Conservation (phyloP, 2,329 filamentous ascomycete species). For the Colletotrichum sp. region DNA sequence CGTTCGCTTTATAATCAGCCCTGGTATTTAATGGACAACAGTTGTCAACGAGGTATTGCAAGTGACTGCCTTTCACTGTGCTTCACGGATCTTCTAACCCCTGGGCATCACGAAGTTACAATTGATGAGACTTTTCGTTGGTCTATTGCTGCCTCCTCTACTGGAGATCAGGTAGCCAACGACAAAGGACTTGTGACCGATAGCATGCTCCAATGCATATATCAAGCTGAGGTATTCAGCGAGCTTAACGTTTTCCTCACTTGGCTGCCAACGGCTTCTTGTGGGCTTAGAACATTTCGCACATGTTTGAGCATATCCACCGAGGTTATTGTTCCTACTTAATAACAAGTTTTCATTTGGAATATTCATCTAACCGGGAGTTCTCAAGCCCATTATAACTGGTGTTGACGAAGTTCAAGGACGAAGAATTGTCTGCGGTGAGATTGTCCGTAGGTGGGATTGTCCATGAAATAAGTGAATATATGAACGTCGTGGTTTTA, state of each 20-base stretch:
- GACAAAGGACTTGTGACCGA: not conserved
- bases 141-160: not conserved
- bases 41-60: not conserved
- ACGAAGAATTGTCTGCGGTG: not conserved
- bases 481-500: not conserved
- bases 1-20: not conserved
- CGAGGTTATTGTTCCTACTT: not conserved
- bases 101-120: not conserved
- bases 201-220: not conserved
- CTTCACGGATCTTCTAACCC: not conserved
- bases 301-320: not conserved
- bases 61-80: not conserved
- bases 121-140: not conserved
- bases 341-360: not conserved
- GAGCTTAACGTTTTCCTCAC: not conserved
- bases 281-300: not conserved
- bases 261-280: not conserved
- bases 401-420: not conserved
- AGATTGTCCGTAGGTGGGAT: not conserved
- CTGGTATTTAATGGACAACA: accelerated
- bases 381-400: not conserved
- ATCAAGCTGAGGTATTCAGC: accelerated
- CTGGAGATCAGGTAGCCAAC: not conserved
- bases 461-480: not conserved
- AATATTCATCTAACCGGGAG: not conserved